Evolutionary conservation across 169 alveolate genomes (phyloP).

Genomic region (Blepharisma undulans): DNA sequence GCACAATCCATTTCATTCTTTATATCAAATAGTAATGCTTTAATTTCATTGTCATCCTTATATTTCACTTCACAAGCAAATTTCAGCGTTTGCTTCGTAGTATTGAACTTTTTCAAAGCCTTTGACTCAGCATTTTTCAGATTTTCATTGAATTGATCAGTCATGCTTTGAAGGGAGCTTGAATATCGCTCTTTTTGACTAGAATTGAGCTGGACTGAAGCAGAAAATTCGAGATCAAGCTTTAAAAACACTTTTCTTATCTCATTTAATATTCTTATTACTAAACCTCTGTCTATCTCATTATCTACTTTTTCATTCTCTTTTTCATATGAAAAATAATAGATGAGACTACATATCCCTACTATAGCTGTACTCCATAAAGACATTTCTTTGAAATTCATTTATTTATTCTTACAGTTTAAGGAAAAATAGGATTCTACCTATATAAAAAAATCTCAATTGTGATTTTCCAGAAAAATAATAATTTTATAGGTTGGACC

Average conservation of each 20-base stretch:
- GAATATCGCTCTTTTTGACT: neutral
- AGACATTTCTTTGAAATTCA: neutral
- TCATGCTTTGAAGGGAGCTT: too few species aligned
- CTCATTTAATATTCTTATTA: neutral
- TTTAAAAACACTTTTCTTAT: neutral
- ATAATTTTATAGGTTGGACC: neutral
- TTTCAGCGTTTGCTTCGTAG: neutral
- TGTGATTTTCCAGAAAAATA: neutral
- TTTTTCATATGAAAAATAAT: neutral
- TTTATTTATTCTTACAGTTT: neutral
- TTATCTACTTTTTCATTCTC: neutral
- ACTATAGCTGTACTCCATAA: neutral
- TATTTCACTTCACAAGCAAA: neutral
- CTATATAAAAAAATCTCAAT: neutral
- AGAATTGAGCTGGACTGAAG: neutral
- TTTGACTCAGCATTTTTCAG: neutral
- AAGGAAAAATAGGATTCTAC: neutral
- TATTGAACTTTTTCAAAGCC: neutral
- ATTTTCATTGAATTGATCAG: neutral
- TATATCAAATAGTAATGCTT: neutral
- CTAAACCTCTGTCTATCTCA: neutral
- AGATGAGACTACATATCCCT: neutral
- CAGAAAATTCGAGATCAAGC: neutral
- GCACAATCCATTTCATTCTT: neutral
- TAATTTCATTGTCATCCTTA: neutral